Percentiles rank a stretch among this genome's conserved stretches.
phyloP scores from a whole-genome alignment of 768 basidiomycete genomes.

The Pisolithus orientalis region DNA sequence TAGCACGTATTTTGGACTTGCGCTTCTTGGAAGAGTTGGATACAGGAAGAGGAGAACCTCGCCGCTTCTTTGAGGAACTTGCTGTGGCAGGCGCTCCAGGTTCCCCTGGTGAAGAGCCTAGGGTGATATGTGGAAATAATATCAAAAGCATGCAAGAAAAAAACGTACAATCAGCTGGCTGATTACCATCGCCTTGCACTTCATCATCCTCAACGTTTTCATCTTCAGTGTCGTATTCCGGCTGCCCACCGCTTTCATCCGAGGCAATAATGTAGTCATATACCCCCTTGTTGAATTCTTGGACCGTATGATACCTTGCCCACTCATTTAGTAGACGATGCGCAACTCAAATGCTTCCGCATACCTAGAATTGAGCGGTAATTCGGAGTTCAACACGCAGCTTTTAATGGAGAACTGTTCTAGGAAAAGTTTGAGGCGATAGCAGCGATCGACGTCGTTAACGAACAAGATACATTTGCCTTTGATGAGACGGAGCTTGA shows the following conservation, averaged over 20 bases:
- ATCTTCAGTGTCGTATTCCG: conserved; percentile 44
- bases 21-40: conserved; percentile 39
- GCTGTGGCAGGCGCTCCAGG: conserved; percentile 11
- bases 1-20: conserved; percentile 41
- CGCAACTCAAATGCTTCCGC: not conserved
- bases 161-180: conserved; percentile 27
- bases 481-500: conserved; percentile 91
- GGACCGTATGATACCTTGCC: conserved; percentile 86
- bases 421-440: conserved; percentile 94
- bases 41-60: conserved; percentile 41
- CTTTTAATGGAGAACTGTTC: conserved; percentile 96
- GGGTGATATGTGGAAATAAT: conserved; percentile 32
- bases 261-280: conserved; percentile 99
- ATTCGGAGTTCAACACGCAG: conserved; percentile 92
- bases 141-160: not conserved
- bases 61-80: conserved; percentile 46
- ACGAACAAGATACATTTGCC: conserved; percentile 97
- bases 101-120: conserved; percentile 50
- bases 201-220: conserved; percentile 36
- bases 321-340: conserved; percentile 4
- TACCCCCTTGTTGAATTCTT: conserved; percentile 97
- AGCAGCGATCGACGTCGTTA: conserved; percentile 90
- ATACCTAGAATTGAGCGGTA: conserved; percentile 89
- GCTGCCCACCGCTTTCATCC: conserved; percentile 68
- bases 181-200: not conserved